These are phyloP conservation scores for Asterophora parasitica DNA, from an alignment of 768 basidiomycete species.

Conservation along the genomic window DNA sequence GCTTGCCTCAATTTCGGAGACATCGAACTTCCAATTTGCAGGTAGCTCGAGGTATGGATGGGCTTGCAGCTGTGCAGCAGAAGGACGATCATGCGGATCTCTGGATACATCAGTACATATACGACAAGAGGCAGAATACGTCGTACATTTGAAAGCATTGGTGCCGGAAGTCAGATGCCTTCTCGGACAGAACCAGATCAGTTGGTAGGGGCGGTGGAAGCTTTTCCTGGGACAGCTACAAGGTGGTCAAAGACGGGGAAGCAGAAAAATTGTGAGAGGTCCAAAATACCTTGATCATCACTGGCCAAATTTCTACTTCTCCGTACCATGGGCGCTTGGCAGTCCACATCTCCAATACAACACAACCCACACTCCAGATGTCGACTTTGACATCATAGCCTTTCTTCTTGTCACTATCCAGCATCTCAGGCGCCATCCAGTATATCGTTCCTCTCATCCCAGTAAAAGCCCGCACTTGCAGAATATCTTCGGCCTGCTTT, in stretches of 20 bases:
- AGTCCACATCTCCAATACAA: slow-evolving; percentile 94
- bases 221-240: slow-evolving; percentile 61
- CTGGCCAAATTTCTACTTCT: slow-evolving; percentile 64
- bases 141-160: slow-evolving; percentile 74
- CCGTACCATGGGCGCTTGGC: slow-evolving; percentile 85
- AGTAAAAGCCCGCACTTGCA: slow-evolving; percentile 56
- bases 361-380: slow-evolving; percentile 94
- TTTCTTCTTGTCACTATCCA: slow-evolving; percentile 53
- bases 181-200: slow-evolving; percentile 53
- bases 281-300: slow-evolving; percentile 71
- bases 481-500: slow-evolving; percentile 75
- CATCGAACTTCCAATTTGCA: slow-evolving; percentile 42
- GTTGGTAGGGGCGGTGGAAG: slow-evolving; percentile 73
- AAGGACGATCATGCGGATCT: slow-evolving; percentile 66
- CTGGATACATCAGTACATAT: slow-evolving; percentile 27
- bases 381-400: slow-evolving; percentile 95
- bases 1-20: slow-evolving; percentile 6
- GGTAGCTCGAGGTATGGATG: slow-evolving; percentile 63
- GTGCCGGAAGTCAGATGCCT: slow-evolving; percentile 67
- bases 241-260: not conserved
- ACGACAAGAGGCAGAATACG: not conserved
- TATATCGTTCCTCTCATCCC: slow-evolving; percentile 87
- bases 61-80: slow-evolving; percentile 54
- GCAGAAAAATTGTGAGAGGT: not conserved
- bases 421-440: slow-evolving; percentile 95